Conservation (phyloP, 768 basidiomycete genomes). For the Amanita polypyramis region DNA sequence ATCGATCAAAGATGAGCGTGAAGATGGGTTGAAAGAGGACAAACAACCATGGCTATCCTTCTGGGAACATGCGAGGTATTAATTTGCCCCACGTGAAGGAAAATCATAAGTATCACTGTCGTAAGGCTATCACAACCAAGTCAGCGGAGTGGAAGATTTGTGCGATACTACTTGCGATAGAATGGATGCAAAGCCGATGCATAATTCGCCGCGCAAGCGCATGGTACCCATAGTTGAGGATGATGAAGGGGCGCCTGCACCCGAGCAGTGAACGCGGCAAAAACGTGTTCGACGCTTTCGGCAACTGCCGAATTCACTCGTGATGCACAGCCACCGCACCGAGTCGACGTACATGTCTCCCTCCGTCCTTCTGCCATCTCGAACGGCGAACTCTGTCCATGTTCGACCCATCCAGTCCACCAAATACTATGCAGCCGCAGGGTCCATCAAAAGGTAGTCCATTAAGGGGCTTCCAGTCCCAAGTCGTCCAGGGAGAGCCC, state of each 20-base stretch:
- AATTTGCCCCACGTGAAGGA: slow-evolving; percentile 81
- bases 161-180: slow-evolving; percentile 46
- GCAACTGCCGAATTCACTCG: neutral
- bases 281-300: slow-evolving; percentile 6
- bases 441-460: neutral
- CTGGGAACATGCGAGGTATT: slow-evolving; percentile 66
- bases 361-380: neutral
- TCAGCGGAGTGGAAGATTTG: slow-evolving; percentile 10
- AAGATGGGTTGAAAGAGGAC: slow-evolving; percentile 1
- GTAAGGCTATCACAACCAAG: slow-evolving; percentile 22
- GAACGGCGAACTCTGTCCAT: neutral
- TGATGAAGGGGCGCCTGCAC: slow-evolving; percentile 13
- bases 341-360: neutral
- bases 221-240: slow-evolving; percentile 14
- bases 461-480: slow-evolving; percentile 17
- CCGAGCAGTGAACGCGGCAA: slow-evolving; percentile 7
- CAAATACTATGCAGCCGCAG: neutral
- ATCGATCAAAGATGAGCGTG: slow-evolving; percentile 3
- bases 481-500: slow-evolving; percentile 11
- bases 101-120: slow-evolving; percentile 60
- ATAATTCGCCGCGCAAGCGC: slow-evolving; percentile 65
- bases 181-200: slow-evolving; percentile 60
- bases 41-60: slow-evolving; percentile 59
- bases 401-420: neutral
- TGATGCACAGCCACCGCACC: neutral